Percentiles rank a stretch among this genome's conserved stretches.
Conservation (phyloP, 345 rosid species). For the Populus alba region DNA sequence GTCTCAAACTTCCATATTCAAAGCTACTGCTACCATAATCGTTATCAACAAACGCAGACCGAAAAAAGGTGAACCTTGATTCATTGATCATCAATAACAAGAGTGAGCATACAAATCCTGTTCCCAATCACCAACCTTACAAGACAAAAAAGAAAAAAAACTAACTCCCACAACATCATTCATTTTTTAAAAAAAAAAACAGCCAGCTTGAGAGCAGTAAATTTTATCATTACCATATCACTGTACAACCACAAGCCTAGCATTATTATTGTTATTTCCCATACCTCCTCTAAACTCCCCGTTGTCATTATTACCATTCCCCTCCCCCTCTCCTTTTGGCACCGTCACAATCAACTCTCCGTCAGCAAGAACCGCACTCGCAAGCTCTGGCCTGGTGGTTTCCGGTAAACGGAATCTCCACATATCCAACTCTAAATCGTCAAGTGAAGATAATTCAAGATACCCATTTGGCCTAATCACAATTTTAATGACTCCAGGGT, state of each 20-base stretch:
- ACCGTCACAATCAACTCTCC: conserved; percentile 88
- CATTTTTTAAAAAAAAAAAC: conserved; percentile 5
- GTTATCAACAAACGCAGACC: neutral
- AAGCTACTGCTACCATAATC: conserved; percentile 3
- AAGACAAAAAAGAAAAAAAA: neutral
- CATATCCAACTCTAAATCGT: conserved; percentile 80
- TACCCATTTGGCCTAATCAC: conserved; percentile 69
- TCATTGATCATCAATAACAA: conserved; percentile 24
- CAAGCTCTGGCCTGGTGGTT: conserved; percentile 86
- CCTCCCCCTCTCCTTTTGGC: conserved; percentile 57
- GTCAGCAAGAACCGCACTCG: conserved; percentile 63
- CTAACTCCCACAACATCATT: conserved; percentile 26
- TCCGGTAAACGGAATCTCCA: conserved; percentile 94
- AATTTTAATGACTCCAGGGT: conserved; percentile 87
- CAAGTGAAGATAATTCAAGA: conserved; percentile 51
- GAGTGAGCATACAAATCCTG: conserved; percentile 10
- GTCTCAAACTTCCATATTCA: conserved; percentile 4
- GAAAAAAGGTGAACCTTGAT: conserved; percentile 14
- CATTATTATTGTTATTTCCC: conserved; percentile 42
- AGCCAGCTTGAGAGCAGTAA: conserved; percentile 11
- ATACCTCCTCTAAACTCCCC: conserved; percentile 69
- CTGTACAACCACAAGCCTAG: conserved; percentile 88
- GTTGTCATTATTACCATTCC: conserved; percentile 27
- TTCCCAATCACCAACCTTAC: conserved; percentile 19
- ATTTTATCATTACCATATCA: conserved; percentile 25